Conservation (phyloP, 495 filamentous ascomycete species). For the Aspergillus egyptiacus region DNA sequence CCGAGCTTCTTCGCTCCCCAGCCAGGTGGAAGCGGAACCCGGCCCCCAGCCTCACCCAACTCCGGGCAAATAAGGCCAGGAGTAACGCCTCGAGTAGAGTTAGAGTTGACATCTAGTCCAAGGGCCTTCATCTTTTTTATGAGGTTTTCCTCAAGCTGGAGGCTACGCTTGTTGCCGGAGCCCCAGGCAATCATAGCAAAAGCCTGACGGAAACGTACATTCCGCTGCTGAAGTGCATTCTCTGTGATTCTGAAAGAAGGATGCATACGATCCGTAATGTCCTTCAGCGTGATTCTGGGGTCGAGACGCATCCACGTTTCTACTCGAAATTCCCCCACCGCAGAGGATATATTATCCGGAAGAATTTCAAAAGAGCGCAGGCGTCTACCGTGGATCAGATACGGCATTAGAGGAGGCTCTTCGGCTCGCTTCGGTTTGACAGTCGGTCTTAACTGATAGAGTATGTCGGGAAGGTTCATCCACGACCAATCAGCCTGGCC, state of each 20-base stretch:
- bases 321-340: slow-evolving; percentile 20
- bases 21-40: slow-evolving; percentile 9
- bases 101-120: slow-evolving; percentile 9
- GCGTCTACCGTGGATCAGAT: slow-evolving; percentile 11
- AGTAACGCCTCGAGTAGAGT: slow-evolving; percentile 27
- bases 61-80: slow-evolving; percentile 24
- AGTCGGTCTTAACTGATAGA: slow-evolving; percentile 15
- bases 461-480: slow-evolving; percentile 15
- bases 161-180: slow-evolving; percentile 18
- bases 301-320: slow-evolving; percentile 26
- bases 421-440: background rate
- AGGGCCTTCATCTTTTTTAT: slow-evolving; percentile 2
- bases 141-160: background rate
- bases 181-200: slow-evolving; percentile 19
- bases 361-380: slow-evolving; percentile 14
- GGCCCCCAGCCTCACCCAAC: slow-evolving; percentile 14
- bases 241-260: slow-evolving; percentile 4
- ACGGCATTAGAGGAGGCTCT: background rate
- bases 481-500: slow-evolving; percentile 18
- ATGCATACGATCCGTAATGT: slow-evolving; percentile 20
- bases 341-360: slow-evolving; percentile 18
- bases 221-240: slow-evolving; percentile 18
- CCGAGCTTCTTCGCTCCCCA: background rate
- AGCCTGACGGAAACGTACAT: slow-evolving; percentile 16
- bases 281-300: slow-evolving; percentile 14